A percentile compares a stretch with the other conserved stretches of the same genome.
These are phyloP conservation scores for Cucumis hystrix DNA, from an alignment of 306 rosid genomes.

Conservation along the genomic window DNA sequence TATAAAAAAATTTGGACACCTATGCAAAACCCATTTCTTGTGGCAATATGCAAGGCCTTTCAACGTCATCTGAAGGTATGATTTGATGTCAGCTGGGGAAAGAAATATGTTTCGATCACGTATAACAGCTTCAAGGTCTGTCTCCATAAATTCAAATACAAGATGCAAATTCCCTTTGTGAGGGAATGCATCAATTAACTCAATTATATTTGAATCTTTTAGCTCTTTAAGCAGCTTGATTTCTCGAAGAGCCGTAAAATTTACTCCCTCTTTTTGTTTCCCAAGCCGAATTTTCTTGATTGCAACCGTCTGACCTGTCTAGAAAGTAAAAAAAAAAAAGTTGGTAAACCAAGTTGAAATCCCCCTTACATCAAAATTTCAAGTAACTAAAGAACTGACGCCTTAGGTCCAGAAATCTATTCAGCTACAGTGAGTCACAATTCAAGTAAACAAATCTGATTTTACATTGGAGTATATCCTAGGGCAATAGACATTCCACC, in stretches of 20 bases:
- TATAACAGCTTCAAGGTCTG: conserved; percentile 95
- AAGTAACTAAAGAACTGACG: not conserved
- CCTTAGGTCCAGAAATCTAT: not conserved
- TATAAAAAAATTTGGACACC: conserved; percentile 23
- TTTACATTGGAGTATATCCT: not conserved
- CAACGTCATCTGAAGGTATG: conserved; percentile 83
- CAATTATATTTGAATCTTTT: conserved; percentile 69
- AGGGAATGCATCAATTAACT: conserved; percentile 80
- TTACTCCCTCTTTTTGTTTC: conserved; percentile 91
- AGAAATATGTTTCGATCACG: conserved; percentile 82
- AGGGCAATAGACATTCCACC: not conserved
- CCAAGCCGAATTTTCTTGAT: conserved; percentile 95
- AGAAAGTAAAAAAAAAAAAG: conserved; percentile 13
- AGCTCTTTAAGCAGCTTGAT: conserved; percentile 84
- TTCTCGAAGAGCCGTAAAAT: conserved; percentile 88
- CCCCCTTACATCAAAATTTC: not conserved
- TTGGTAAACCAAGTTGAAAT: not conserved
- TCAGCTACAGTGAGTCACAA: not conserved
- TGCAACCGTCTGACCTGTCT: conserved; percentile 91
- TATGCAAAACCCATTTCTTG: conserved; percentile 93
- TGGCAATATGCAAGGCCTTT: conserved; percentile 89
- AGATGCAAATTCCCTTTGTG: conserved; percentile 94
- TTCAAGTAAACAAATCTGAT: not conserved
- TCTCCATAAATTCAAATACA: conserved; percentile 95
- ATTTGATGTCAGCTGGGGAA: conserved; percentile 80